A percentile compares a stretch with the other conserved stretches of the same genome.
Conservation (phyloP, 805 yeast genomes). For the Ogataea methanolica region DNA sequence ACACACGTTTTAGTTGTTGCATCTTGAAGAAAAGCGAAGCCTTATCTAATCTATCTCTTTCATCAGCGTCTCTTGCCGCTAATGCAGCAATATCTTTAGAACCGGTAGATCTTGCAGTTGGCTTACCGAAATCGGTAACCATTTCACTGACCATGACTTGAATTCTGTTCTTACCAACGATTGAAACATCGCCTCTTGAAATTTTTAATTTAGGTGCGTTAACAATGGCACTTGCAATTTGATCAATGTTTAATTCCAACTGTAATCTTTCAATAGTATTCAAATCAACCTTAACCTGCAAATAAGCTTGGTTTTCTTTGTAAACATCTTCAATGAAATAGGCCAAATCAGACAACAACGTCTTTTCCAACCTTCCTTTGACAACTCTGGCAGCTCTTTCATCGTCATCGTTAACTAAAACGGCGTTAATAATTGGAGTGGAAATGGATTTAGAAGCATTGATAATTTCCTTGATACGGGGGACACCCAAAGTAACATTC, state of each 20-base stretch:
- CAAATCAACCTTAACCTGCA: constrained; percentile 78
- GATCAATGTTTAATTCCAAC: constrained; percentile 80
- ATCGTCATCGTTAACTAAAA: constrained; percentile 85
- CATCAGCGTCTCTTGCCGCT: constrained; percentile 31
- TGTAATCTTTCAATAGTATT: constrained; percentile 85
- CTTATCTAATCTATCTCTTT: constrained; percentile 31
- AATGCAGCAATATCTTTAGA: constrained; percentile 28
- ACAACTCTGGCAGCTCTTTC: constrained; percentile 98
- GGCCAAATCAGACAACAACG: constrained; percentile 80
- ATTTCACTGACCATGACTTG: constrained; percentile 57
- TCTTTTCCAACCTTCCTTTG: constrained; percentile 95
- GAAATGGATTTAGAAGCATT: constrained; percentile 94
- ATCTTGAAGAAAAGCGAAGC: constrained; percentile 75
- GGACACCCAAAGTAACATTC: constrained; percentile 98
- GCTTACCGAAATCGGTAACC: constrained; percentile 33
- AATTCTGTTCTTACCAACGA: constrained; percentile 60
- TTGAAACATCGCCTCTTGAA: constrained; percentile 61
- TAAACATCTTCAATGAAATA: constrained; percentile 92
- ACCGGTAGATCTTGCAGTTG: constrained; percentile 37
- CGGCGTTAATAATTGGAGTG: constrained; percentile 95
- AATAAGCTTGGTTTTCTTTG: constrained; percentile 67
- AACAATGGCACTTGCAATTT: constrained; percentile 77
- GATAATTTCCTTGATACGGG: constrained; percentile 97
- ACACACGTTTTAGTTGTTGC: constrained; percentile 80
- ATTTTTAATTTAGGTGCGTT: constrained; percentile 89